Conservation (phyloP, 306 rosid species). For the Quercus dentata region DNA sequence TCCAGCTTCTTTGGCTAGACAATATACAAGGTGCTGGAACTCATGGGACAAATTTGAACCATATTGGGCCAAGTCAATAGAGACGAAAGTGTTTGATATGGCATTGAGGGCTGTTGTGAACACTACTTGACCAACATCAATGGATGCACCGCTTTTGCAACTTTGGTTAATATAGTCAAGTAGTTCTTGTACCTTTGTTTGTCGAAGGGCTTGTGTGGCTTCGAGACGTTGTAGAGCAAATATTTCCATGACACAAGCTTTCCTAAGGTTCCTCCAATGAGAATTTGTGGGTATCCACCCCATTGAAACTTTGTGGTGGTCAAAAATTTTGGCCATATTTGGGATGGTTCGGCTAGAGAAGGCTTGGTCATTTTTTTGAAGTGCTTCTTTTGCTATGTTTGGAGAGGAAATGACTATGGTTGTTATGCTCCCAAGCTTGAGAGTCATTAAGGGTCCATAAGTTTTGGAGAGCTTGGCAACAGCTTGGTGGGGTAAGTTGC, state of each 20-base stretch:
- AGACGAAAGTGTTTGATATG: slow-evolving; percentile 38
- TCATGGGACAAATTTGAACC: slow-evolving; percentile 27
- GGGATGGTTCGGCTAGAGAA: slow-evolving; percentile 34
- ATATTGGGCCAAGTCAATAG: slow-evolving; percentile 32
- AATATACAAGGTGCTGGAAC: slow-evolving; percentile 12
- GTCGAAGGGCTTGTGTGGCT: slow-evolving; percentile 26
- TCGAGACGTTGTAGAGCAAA: slow-evolving; percentile 31
- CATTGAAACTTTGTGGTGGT: slow-evolving; percentile 16
- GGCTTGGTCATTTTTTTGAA: slow-evolving; percentile 25
- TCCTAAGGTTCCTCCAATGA: no score
- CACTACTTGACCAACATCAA: slow-evolving; percentile 31
- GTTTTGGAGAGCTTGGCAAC: slow-evolving; percentile 25
- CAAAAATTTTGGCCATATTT: background rate
- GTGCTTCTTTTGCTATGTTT: slow-evolving; percentile 9
- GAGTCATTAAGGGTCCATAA: slow-evolving; percentile 31
- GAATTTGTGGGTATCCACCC: slow-evolving; percentile 27
- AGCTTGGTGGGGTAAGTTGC: slow-evolving; percentile 29
- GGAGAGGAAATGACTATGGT: slow-evolving; percentile 32
- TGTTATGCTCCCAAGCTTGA: slow-evolving; percentile 32
- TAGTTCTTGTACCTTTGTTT: slow-evolving; percentile 19
- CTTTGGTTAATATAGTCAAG: background rate
- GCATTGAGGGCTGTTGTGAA: slow-evolving; percentile 30
- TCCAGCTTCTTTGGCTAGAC: slow-evolving; percentile 18
- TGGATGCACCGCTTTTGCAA: slow-evolving; percentile 13
- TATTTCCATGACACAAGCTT: slow-evolving; percentile 20